Percentiles rank a stretch among this genome's conserved stretches.
Conservation (phyloP, 495 filamentous ascomycete genomes). For the Penicillium crystallinum region DNA sequence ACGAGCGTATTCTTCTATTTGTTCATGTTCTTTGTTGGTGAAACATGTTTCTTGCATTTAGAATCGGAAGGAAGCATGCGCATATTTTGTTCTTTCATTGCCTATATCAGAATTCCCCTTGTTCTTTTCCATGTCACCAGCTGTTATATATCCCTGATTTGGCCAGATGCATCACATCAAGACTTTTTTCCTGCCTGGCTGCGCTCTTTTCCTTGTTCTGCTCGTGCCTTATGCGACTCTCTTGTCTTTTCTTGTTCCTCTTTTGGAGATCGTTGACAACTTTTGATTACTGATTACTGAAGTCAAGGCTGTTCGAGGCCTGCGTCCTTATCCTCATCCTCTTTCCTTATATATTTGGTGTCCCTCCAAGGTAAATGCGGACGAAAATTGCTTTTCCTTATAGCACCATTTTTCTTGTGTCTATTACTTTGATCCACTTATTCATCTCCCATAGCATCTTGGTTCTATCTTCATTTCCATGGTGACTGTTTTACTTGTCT, state of each 20-base stretch:
- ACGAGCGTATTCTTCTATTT: constrained; percentile 29
- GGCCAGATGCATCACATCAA: constrained; percentile 24
- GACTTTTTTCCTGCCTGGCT: constrained; percentile 8
- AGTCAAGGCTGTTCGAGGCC: not conserved
- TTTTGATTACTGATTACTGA: constrained; percentile 2
- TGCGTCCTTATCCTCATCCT: constrained; percentile 1
- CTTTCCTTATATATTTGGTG: not conserved
- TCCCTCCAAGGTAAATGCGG: not conserved
- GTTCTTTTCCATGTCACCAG: constrained; percentile 9
- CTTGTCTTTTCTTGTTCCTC: not conserved
- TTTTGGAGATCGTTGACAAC: constrained; percentile 1
- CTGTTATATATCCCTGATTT: constrained; percentile 33
- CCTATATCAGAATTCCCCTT: constrained; percentile 9
- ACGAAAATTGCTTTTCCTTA: not conserved
- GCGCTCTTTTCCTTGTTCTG: constrained; percentile 12
- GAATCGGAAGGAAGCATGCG: constrained; percentile 36
- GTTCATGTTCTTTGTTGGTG: constrained; percentile 11
- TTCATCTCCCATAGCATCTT: not conserved
- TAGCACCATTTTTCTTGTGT: not conserved
- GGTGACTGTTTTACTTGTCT: constrained; percentile 16
- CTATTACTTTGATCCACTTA: not conserved
- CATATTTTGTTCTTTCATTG: constrained; percentile 23
- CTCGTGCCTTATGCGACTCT: not conserved
- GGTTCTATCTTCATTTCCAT: constrained; percentile 7
- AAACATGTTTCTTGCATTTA: constrained; percentile 38